phyloP scores from a whole-genome alignment of 2,329 filamentous ascomycete genomes.

The Davidsoniella australis region DNA sequence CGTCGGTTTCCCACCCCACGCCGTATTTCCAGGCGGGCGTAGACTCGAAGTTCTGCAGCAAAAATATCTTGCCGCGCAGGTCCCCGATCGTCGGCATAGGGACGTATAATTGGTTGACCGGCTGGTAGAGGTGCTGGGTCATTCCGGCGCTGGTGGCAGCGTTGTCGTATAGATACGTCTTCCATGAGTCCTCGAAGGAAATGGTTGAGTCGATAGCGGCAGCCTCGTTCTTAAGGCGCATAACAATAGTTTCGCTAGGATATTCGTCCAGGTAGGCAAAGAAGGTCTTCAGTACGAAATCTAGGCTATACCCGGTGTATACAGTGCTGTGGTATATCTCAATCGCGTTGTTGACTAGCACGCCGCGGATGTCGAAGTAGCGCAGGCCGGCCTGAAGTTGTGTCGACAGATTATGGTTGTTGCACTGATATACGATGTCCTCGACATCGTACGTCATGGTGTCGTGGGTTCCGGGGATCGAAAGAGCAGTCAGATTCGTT shows the following conservation, averaged over 20 bases:
- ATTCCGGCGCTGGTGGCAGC: conserved; percentile 20
- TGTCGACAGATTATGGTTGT: conserved; percentile 26
- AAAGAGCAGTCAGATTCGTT: conserved; percentile 25
- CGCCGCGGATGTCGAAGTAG: conserved; percentile 32
- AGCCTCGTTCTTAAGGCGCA: conserved; percentile 33
- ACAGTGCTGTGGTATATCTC: conserved; percentile 29
- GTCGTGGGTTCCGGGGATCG: conserved; percentile 35
- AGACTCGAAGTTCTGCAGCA: conserved; percentile 27
- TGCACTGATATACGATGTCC: conserved; percentile 23
- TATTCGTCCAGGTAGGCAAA: conserved; percentile 28
- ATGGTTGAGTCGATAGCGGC: conserved; percentile 16
- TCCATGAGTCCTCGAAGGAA: conserved; percentile 29
- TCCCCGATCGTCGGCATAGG: conserved; percentile 27
- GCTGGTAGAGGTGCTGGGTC: conserved; percentile 19
- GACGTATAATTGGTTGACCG: conserved; percentile 16
- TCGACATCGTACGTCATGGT: conserved; percentile 30
- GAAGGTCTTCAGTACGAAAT: conserved; percentile 25
- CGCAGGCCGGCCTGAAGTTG: conserved; percentile 31
- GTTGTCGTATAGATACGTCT: conserved; percentile 22
- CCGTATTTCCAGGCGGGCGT: conserved; percentile 21
- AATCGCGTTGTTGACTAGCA: conserved; percentile 25
- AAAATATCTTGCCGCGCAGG: conserved; percentile 27
- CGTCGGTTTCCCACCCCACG: conserved; percentile 25
- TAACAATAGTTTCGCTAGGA: conserved; percentile 28
- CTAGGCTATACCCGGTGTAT: conserved; percentile 27